phyloP scores from a whole-genome alignment of 345 rosid genomes.

The Boechera retrofracta region DNA sequence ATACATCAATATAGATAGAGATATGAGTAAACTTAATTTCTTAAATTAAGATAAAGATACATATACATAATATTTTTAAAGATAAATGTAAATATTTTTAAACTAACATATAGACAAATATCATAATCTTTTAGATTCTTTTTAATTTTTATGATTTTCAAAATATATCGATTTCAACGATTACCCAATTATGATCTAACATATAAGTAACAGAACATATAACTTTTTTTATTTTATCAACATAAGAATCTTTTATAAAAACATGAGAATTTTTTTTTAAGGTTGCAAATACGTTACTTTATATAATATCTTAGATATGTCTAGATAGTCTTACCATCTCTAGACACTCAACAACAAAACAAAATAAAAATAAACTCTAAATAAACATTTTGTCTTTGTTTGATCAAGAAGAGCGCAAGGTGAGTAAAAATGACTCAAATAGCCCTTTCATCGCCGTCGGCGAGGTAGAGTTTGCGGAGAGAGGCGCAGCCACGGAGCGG shows the following conservation, averaged over 20 bases:
- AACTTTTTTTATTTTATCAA: too few species aligned
- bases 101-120: too few species aligned
- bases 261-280: neutral
- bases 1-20: too few species aligned
- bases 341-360: slow-evolving; percentile 12
- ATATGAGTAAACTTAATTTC: too few species aligned
- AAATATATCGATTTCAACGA: too few species aligned
- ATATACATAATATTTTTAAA: too few species aligned
- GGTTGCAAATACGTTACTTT: slow-evolving; percentile 32
- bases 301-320: slow-evolving; percentile 9
- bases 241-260: neutral
- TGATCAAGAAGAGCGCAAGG: neutral
- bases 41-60: too few species aligned
- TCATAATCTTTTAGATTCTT: too few species aligned
- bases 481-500: slow-evolving; percentile 52
- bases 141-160: too few species aligned
- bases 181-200: neutral
- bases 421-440: slow-evolving; percentile 34
- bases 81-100: too few species aligned
- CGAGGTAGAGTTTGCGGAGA: slow-evolving; percentile 50
- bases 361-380: neutral
- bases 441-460: slow-evolving; percentile 44
- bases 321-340: slow-evolving; percentile 8
- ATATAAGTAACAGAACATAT: neutral
- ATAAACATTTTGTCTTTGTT: slow-evolving; percentile 4